Base-by-base conservation (phyloP, 805 yeast genomes). In the Lachancea lanzarotensis region DNA sequence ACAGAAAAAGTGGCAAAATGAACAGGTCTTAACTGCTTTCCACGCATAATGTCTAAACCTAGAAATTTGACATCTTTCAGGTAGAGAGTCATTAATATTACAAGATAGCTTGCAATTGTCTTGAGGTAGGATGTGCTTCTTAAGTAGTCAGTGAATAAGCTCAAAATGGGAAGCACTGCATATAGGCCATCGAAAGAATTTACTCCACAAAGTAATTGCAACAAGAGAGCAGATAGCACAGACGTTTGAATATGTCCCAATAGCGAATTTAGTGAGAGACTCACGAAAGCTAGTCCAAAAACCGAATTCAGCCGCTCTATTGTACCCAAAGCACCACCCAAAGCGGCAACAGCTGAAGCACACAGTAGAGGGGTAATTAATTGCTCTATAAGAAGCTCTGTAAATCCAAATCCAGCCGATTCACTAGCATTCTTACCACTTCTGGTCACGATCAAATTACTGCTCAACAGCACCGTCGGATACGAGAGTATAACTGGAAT, bases 401-500 rank as follows among this genome's bases (percentile, higher is more conserved):
- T 35, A 18, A 44, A 41, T 20, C 45, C 42, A n/a, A 13, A 38
- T 20, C 45, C 42, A n/a, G n/a, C 31, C 10, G 37, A 16, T 13
- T 22, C 31, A 37, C 30, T 27, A 25, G 30, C 38, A 34, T 34
- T 36, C 20, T 46, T 49, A 17, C 43, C 51, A 29, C 41, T 45
- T 10, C 55, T 52, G 27, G 29, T 22, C 33, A 60, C 42, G 17
- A 62, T 53, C 31, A 60, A 43, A 39, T 50, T 53, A 46, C 57
- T 53, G 26, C 67, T 57, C 31, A 63, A 46, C 10, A 63, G 51
- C 22, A 63, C 52, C 7, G 67, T 60, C 20, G 68, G 66, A 45
- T 55, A 59, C 27, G 65, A 55, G 15, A 63, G 51, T 27, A 62
- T 35, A 40, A 63, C 36, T 13, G 68, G 68, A 12, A 63, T 53